Conservation (phyloP, 192 early-diverging fungal species). For the Gryganskiella cystojenkinii region DNA sequence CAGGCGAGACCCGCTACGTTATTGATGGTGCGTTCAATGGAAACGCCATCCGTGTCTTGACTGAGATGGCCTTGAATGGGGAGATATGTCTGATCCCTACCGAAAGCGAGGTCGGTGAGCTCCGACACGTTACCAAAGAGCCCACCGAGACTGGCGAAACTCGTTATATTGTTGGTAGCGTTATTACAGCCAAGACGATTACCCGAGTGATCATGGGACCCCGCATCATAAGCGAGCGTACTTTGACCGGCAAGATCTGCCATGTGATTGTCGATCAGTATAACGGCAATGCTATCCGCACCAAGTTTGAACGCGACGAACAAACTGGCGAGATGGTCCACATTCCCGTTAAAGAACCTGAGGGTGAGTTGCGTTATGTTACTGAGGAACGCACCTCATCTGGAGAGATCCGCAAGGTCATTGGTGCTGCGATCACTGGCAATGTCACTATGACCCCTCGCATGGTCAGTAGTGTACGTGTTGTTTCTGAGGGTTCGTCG, state of each 20-base stretch:
- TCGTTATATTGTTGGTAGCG: slow-evolving; percentile 40
- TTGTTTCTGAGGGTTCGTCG: slow-evolving; percentile 5
- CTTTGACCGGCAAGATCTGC: slow-evolving; percentile 42
- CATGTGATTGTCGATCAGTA: slow-evolving; percentile 49
- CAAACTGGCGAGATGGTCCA: slow-evolving; percentile 49
- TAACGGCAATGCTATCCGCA: slow-evolving; percentile 50
- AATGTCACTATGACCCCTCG: slow-evolving; percentile 43
- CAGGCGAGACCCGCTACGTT: slow-evolving; percentile 50
- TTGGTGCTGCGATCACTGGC: slow-evolving; percentile 46
- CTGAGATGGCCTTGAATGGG: slow-evolving; percentile 27
- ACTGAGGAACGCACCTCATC: slow-evolving; percentile 41
- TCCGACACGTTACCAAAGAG: slow-evolving; percentile 33
- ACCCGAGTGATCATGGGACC: slow-evolving; percentile 50
- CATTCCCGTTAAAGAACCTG: slow-evolving; percentile 49
- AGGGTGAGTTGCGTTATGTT: slow-evolving; percentile 52
- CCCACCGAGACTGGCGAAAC: slow-evolving; percentile 34
- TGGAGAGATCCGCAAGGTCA: slow-evolving; percentile 50
- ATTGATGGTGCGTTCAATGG: slow-evolving; percentile 45
- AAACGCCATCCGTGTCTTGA: slow-evolving; percentile 45
- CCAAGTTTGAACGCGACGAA: slow-evolving; percentile 50
- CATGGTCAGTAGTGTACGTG: slow-evolving; percentile 21
- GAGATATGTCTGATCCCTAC: slow-evolving; percentile 39
- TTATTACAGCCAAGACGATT: slow-evolving; percentile 21
- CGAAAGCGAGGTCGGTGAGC: slow-evolving; percentile 33
- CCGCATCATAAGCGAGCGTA: slow-evolving; percentile 43